Conservation (phyloP, 2,329 filamentous ascomycete genomes). For the Zasmidium citrigriseum region DNA sequence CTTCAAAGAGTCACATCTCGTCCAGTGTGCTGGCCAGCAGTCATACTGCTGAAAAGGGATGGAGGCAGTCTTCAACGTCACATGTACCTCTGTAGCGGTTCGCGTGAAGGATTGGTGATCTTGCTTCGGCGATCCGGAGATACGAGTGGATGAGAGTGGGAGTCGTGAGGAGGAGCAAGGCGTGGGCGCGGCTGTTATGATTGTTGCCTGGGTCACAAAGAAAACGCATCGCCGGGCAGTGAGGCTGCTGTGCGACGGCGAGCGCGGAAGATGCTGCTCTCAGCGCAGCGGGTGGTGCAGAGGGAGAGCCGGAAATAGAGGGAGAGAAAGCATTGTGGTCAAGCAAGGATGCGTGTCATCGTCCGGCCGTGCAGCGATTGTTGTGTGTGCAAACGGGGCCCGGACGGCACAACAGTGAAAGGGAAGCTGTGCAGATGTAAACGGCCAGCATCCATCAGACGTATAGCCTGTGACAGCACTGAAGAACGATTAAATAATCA, state of each 20-base stretch:
- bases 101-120: background rate
- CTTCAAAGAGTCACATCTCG: background rate
- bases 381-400: background rate
- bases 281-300: background rate
- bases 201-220: conserved; percentile 2
- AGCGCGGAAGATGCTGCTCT: background rate
- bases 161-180: background rate
- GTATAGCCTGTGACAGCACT: background rate
- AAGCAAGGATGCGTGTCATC: conserved; percentile 1
- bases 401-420: background rate
- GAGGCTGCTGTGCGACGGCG: background rate
- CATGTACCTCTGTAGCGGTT: background rate
- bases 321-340: background rate
- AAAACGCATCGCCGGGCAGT: background rate
- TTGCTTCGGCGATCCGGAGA: background rate
- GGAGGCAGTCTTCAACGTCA: background rate
- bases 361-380: background rate
- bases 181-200: background rate
- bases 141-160: background rate
- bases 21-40: no score
- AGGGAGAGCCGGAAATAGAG: background rate
- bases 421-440: background rate
- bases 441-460: background rate
- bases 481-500: background rate
- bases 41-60: background rate